Evolutionary conservation across 2,329 filamentous ascomycete species (phyloP), one percentile per base, ranked within the genome.

Genomic region (Didymella arachidicola): DNA sequence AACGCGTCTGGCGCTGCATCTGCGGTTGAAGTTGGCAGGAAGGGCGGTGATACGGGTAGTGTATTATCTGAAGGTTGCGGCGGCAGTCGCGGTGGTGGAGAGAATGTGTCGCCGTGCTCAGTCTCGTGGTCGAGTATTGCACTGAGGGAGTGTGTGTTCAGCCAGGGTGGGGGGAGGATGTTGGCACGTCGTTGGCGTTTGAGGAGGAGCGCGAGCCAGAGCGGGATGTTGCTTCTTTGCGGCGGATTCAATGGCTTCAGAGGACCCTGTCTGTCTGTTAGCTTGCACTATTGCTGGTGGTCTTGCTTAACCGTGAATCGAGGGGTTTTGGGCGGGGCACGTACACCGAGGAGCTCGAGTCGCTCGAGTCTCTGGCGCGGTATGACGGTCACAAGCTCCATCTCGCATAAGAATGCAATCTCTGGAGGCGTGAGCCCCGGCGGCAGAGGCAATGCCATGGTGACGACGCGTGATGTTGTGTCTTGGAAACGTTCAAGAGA

Each of bases 121-220:
- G 89, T 95, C 73, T 99, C 95, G 70, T 90, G 84, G 56, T 91
- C 85, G 60, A 98, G 87, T 61, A 98, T 90, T 10, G 89, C 83
- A 61, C 86, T 83, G 5, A 99, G 87, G 3, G 91, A 90, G 60
- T 88, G 82, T 0, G 90, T 84, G 61, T 90, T 87, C 7, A 99
- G 87, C 95, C 95, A 99, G 16, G 92, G 84, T 8, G 95, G 95
- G 0, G 95, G 89, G 4, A 95, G 82, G 65, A 99, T 97, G 79
- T 97, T 97, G 68, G 93, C 93, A 71, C 95, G 90, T 53, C 90
- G 88, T 79, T 99, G 95, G 63, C 93, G 92, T 79, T 98, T 98
- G 53, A 99, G 88, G 25, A 98, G 88, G 16, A 98, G 85, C 2
- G 95, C 95, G 16, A 99, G 90, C 95, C 95, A 99, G 59, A 99